A percentile compares a stretch with the other conserved stretches of the same genome.
These are phyloP conservation scores for Clavispora fructus DNA, from an alignment of 805 yeast genomes.

Conservation along the genomic window DNA sequence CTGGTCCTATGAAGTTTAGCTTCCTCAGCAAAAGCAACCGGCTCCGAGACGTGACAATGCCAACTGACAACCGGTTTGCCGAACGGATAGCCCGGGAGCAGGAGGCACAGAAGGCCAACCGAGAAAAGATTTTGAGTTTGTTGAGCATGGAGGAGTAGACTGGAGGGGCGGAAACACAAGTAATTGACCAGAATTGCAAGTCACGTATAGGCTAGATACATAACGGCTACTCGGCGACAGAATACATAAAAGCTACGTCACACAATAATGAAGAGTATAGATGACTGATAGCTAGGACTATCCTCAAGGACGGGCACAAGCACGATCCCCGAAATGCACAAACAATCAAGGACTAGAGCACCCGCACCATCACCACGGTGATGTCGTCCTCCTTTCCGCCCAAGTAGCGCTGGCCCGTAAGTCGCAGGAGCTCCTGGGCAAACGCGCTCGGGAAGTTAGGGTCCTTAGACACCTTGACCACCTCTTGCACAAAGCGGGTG, in stretches of 20 bases:
- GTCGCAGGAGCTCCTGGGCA: conserved; percentile 65
- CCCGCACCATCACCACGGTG: conserved; percentile 71
- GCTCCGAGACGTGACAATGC: conserved; percentile 45
- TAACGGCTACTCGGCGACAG: neutral
- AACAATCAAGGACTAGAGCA: conserved; percentile 17
- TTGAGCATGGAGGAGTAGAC: neutral
- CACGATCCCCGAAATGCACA: neutral
- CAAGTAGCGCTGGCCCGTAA: conserved; percentile 62
- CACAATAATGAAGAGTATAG: neutral
- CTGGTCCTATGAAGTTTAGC: conserved; percentile 30
- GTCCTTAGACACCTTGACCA: conserved; percentile 66
- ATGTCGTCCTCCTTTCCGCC: conserved; percentile 98
- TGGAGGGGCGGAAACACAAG: neutral
- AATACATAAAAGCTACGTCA: neutral
- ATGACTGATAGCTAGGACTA: neutral
- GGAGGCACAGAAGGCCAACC: conserved; percentile 46
- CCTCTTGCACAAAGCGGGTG: conserved; percentile 55
- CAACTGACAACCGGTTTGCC: conserved; percentile 51
- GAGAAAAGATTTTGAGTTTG: conserved; percentile 51
- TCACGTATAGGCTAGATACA: neutral
- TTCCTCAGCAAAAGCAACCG: conserved; percentile 53
- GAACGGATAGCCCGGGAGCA: conserved; percentile 47
- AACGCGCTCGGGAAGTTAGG: conserved; percentile 77
- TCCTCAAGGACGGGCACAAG: neutral
- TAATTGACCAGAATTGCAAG: too few species aligned